A percentile compares a stretch with the other conserved stretches of the same genome.
Evolutionary conservation across 306 rosid genomes (phyloP).

Genomic region (Canavalia ensiformis): DNA sequence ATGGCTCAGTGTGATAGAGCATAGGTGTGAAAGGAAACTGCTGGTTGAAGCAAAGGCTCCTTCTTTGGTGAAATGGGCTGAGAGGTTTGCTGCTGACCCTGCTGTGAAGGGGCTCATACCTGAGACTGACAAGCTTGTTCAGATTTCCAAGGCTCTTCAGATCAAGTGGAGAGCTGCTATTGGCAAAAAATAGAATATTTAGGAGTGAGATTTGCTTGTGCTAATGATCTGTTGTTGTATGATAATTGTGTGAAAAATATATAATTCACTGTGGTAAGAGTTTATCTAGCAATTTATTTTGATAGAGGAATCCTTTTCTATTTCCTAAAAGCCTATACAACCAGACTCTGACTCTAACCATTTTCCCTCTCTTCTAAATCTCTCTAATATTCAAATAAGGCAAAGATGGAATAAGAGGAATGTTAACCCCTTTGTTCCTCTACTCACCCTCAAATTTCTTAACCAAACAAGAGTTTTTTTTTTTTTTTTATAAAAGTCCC

Average conservation of each 20-base stretch:
- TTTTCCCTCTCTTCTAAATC: not conserved
- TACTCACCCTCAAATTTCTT: no score
- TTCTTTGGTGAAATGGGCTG: conserved; percentile 64
- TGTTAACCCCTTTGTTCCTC: no score
- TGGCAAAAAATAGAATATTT: conserved; percentile 35
- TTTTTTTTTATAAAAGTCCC: no score
- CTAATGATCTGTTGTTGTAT: conserved; percentile 17
- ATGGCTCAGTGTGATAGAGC: conserved; percentile 58
- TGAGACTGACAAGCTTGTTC: conserved; percentile 57
- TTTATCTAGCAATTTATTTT: no score
- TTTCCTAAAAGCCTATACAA: no score
- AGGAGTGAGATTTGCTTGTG: not conserved
- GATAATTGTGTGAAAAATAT: conserved; percentile 15
- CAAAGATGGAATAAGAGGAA: no score
- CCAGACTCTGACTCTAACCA: no score
- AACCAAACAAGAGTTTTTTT: no score
- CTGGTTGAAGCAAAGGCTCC: conserved; percentile 59
- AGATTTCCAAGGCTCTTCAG: conserved; percentile 49
- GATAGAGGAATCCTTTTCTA: no score
- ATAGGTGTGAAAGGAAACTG: conserved; percentile 48
- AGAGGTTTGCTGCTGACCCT: conserved; percentile 55
- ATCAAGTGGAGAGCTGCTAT: conserved; percentile 54
- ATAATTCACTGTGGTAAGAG: not conserved
- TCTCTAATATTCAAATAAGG: no score
- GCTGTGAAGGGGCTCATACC: conserved; percentile 66